phyloP scores from a whole-genome alignment of 805 yeast species.

The Monosporozyma yasuniensis region DNA sequence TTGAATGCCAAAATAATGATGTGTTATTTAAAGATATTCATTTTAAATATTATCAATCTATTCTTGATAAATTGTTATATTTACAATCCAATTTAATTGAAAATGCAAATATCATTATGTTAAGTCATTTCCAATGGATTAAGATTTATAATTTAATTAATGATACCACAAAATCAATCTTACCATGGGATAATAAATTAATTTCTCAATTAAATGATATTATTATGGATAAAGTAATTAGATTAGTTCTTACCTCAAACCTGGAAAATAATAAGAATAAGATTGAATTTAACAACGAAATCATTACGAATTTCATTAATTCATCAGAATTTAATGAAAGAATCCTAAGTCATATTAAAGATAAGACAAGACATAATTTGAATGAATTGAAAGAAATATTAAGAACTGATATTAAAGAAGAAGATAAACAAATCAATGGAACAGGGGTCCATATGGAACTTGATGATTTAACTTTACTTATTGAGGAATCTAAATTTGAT shows the following conservation, averaged over 20 bases:
- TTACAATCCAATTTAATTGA: constrained; percentile 6
- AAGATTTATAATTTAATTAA: constrained; percentile 11
- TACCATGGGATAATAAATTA: constrained; percentile 11
- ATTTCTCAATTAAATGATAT: background rate
- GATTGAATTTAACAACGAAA: background rate
- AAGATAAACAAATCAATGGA: background rate
- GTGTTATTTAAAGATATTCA: background rate
- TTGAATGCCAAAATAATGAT: background rate
- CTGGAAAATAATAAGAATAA: background rate
- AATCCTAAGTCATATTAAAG: constrained; percentile 4
- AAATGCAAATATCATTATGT: constrained; percentile 6
- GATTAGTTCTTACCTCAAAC: background rate
- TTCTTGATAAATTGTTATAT: background rate
- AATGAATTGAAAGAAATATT: background rate
- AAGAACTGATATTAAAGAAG: background rate
- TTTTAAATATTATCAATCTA: background rate
- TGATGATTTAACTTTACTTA: constrained; percentile 4
- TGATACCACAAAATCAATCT: constrained; percentile 4
- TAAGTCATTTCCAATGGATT: constrained; percentile 17
- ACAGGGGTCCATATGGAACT: background rate
- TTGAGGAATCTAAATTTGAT: constrained; percentile 3
- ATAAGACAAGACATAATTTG: background rate
- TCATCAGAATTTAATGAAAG: background rate
- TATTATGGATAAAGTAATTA: background rate
- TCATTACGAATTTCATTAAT: background rate